These are phyloP conservation scores for Chlamydomonas incerta DNA, from an alignment of 139 green algal species.

Conservation along the genomic window DNA sequence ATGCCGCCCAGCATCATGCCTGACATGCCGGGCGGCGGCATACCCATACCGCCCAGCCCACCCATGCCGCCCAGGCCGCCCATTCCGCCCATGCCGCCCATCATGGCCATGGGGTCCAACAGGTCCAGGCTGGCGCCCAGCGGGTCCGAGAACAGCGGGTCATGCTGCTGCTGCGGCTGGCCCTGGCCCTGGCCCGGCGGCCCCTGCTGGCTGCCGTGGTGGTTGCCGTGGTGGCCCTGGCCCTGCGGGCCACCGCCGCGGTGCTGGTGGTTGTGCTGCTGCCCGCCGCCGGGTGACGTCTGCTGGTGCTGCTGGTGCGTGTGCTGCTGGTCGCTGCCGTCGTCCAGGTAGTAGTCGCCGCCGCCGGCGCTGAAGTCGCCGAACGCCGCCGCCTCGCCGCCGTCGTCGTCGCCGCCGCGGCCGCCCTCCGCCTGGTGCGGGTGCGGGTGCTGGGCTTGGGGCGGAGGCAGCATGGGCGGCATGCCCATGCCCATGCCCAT, in stretches of 20 bases:
- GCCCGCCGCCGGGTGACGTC: too few species aligned
- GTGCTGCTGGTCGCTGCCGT: background rate
- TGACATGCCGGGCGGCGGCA: background rate
- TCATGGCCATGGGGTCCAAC: conserved; percentile 9
- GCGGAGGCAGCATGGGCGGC: background rate
- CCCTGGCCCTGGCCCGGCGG: background rate
- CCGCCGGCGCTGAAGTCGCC: conserved; percentile 29
- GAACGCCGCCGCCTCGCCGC: conserved; percentile 9
- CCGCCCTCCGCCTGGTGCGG: background rate
- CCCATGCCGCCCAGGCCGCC: background rate
- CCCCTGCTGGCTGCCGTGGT: background rate
- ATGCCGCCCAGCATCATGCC: background rate
- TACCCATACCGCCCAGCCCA: background rate
- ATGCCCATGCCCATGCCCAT: background rate
- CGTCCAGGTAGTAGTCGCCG: conserved; percentile 35
- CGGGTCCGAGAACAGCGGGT: background rate
- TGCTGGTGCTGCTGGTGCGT: background rate
- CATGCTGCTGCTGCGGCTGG: background rate
- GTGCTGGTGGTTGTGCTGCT: background rate
- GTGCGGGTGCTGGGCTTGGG: background rate
- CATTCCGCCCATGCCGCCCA: background rate
- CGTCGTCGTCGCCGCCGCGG: background rate
- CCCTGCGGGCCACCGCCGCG: background rate
- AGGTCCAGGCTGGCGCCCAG: background rate
- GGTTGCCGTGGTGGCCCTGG: background rate